Conservation (phyloP, 1,284 basidiomycete genomes). For the Sanguinoderma infundibulare region DNA sequence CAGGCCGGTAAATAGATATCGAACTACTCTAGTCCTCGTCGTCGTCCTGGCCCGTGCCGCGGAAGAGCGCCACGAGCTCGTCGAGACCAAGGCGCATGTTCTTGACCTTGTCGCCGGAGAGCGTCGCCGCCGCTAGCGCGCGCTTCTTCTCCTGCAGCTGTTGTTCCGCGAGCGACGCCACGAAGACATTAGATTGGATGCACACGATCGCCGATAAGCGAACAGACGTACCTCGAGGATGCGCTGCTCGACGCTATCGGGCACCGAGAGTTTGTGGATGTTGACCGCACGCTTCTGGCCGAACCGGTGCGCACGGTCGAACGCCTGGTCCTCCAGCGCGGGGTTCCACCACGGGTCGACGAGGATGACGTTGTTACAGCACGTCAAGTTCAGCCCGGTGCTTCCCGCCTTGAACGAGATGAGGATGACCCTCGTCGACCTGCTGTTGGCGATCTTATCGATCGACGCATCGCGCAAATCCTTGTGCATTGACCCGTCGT, state of each 20-base stretch:
- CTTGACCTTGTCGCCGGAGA: conserved; percentile 89
- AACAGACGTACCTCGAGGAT: conserved; percentile 61
- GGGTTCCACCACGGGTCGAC: conserved; percentile 98
- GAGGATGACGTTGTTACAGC: conserved; percentile 93
- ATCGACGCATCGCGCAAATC: conserved; percentile 79
- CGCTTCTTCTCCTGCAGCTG: conserved; percentile 89
- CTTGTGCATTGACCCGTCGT: conserved; percentile 87
- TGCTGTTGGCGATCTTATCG: conserved; percentile 70
- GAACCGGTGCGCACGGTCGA: conserved; percentile 67
- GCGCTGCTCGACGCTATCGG: conserved; percentile 89
- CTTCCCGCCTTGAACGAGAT: conserved; percentile 98
- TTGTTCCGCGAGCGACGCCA: conserved; percentile 12
- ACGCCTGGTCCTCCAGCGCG: conserved; percentile 82
- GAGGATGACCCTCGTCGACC: conserved; percentile 74
- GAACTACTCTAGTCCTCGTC: conserved; percentile 39
- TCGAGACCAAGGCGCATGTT: conserved; percentile 84
- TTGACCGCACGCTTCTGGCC: conserved; percentile 89
- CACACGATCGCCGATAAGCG: neutral
- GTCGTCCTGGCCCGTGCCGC: conserved; percentile 55
- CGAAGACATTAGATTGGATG: conserved; percentile 13
- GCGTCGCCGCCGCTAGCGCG: conserved; percentile 80
- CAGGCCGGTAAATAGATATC: neutral
- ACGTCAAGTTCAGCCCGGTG: conserved; percentile 93
- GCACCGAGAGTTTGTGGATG: conserved; percentile 93
- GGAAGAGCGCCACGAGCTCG: conserved; percentile 83